These are phyloP conservation scores for Russula compacta DNA, from an alignment of 768 basidiomycete species.

Conservation along the genomic window DNA sequence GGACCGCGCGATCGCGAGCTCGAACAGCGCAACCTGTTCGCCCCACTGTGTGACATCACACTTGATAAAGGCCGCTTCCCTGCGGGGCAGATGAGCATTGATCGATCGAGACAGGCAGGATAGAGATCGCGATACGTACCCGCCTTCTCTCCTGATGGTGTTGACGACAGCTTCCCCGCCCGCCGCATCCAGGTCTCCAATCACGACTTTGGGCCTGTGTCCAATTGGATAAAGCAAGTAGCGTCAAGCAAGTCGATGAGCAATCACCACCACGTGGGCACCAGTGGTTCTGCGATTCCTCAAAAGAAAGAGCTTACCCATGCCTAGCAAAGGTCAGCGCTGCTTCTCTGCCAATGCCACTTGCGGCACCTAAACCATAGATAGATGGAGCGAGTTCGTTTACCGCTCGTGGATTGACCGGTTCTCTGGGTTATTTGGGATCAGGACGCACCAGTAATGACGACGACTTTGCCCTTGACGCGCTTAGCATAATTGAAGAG, in stretches of 20 bases:
- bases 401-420: neutral
- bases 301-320: slow-evolving; percentile 30
- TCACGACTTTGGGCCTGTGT: slow-evolving; percentile 25
- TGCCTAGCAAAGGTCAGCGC: slow-evolving; percentile 43
- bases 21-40: slow-evolving; percentile 43
- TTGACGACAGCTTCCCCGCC: slow-evolving; percentile 34
- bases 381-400: neutral
- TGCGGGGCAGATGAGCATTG: slow-evolving; percentile 18
- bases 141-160: slow-evolving; percentile 35
- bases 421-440: neutral
- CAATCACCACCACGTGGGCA: neutral
- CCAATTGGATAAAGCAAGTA: neutral
- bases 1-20: slow-evolving; percentile 37
- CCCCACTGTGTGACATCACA: slow-evolving; percentile 50
- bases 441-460: slow-evolving; percentile 8
- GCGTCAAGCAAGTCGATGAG: too few relatives aligned
- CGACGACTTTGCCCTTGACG: slow-evolving; percentile 11
- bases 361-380: slow-evolving; percentile 10
- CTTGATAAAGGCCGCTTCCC: slow-evolving; percentile 33
- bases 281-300: neutral
- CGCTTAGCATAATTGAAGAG: slow-evolving; percentile 5
- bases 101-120: neutral
- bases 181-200: slow-evolving; percentile 41
- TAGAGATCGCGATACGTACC: slow-evolving; percentile 29
- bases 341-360: slow-evolving; percentile 43